Conservation (phyloP, 2,329 filamentous ascomycete species). For the Penicillium fuscoglaucum region DNA sequence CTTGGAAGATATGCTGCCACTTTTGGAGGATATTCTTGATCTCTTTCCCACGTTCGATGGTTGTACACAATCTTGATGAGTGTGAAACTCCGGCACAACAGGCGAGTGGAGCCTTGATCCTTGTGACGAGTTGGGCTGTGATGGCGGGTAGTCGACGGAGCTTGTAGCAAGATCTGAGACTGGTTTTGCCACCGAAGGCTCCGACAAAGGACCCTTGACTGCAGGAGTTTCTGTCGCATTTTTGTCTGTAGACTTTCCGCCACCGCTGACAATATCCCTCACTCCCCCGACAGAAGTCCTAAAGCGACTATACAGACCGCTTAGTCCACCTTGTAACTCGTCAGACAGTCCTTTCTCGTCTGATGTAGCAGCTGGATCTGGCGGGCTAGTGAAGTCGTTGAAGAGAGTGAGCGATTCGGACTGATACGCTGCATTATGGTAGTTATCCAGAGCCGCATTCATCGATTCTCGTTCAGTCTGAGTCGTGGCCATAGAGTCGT, state of each 20-base stretch:
- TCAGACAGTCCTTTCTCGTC: slow-evolving; percentile 71
- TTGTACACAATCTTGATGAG: slow-evolving; percentile 29
- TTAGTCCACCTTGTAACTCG: slow-evolving; percentile 82
- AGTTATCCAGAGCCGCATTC: slow-evolving; percentile 76
- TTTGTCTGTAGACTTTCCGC: slow-evolving; percentile 34
- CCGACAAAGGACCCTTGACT: slow-evolving; percentile 30
- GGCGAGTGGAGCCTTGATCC: slow-evolving; percentile 43
- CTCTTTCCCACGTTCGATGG: slow-evolving; percentile 30
- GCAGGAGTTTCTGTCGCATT: slow-evolving; percentile 26
- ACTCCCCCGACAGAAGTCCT: slow-evolving; percentile 76
- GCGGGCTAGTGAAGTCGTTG: slow-evolving; percentile 74
- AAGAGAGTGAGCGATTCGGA: slow-evolving; percentile 86
- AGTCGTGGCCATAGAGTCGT: slow-evolving; percentile 50
- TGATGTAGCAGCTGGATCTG: slow-evolving; percentile 61
- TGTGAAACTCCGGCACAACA: slow-evolving; percentile 32
- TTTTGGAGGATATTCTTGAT: slow-evolving; percentile 45
- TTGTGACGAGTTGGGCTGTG: slow-evolving; percentile 35
- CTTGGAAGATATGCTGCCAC: slow-evolving; percentile 45
- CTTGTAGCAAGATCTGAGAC: slow-evolving; percentile 23
- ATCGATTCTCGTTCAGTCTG: slow-evolving; percentile 71
- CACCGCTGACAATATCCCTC: slow-evolving; percentile 52
- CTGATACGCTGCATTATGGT: slow-evolving; percentile 85
- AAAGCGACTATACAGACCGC: slow-evolving; percentile 83
- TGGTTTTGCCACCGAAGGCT: slow-evolving; percentile 30
- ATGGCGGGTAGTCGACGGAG: slow-evolving; percentile 26